Evolutionary conservation across 176 grass and related monocot species (phyloP).

Genomic region (Triticum aestivum): DNA sequence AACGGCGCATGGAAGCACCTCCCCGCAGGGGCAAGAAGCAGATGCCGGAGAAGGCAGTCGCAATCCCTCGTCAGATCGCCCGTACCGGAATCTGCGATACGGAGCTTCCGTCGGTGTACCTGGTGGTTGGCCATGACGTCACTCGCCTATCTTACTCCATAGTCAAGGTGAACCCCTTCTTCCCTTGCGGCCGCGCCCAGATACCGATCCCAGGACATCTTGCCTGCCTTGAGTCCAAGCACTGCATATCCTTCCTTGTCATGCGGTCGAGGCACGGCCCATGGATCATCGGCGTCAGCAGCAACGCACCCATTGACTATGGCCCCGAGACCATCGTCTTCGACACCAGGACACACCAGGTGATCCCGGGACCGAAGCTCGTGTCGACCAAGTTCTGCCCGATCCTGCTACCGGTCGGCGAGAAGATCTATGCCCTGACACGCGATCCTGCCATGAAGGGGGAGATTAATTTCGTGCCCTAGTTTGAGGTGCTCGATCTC

Average conservation of each 20-base stretch:
- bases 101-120: too few relatives aligned
- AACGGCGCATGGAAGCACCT: too few relatives aligned
- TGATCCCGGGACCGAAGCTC: not conserved
- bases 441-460: not conserved
- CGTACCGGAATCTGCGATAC: too few relatives aligned
- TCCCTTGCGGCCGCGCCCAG: too few relatives aligned
- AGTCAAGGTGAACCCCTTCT: too few relatives aligned
- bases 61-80: too few relatives aligned
- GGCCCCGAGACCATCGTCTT: not conserved
- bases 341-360: not conserved
- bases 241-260: not conserved
- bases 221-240: too few relatives aligned
- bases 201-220: too few relatives aligned
- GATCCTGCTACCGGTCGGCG: not conserved
- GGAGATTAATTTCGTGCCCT: not conserved
- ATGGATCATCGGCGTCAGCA: not conserved
- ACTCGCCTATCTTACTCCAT: too few relatives aligned
- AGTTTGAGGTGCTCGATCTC: not conserved
- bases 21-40: too few relatives aligned
- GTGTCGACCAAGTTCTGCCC: not conserved
- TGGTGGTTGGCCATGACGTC: too few relatives aligned
- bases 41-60: too few relatives aligned
- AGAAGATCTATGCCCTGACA: not conserved
- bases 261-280: not conserved
- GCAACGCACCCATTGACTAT: not conserved